phyloP scores from a whole-genome alignment of 768 basidiomycete species.

The Cubamyces sp. region DNA sequence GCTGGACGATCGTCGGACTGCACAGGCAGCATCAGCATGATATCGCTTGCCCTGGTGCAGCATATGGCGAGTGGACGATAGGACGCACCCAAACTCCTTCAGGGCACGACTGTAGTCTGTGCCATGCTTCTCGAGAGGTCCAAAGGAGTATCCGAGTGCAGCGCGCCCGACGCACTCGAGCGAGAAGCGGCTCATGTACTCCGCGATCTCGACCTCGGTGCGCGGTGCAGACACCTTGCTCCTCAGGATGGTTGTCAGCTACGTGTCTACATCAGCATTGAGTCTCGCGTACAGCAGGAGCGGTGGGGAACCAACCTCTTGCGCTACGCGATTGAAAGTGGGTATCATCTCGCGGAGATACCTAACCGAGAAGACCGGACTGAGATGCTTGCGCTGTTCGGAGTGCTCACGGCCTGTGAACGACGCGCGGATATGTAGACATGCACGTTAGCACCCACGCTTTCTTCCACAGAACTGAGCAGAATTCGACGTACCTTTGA shows the following conservation, averaged over 20 bases:
- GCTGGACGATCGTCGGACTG: conserved; percentile 10
- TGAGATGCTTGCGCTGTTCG: conserved; percentile 7
- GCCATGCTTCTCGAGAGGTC: conserved; percentile 13
- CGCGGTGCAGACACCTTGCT: background rate
- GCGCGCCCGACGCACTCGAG: conserved; percentile 19
- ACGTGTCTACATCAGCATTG: background rate
- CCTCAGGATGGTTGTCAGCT: background rate
- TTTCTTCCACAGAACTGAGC: background rate
- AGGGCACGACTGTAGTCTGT: conserved; percentile 19
- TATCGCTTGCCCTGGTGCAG: background rate
- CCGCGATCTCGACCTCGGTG: conserved; percentile 14
- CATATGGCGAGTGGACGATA: background rate
- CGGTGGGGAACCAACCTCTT: background rate
- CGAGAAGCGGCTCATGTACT: conserved; percentile 8
- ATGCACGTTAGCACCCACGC: background rate
- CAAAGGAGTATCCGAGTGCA: conserved; percentile 9
- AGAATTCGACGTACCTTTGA: background rate
- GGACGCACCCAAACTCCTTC: conserved; percentile 14
- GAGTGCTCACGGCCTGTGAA: background rate
- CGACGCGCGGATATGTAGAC: background rate
- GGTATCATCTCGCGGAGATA: conserved; percentile 4
- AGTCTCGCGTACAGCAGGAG: background rate
- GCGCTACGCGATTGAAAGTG: conserved; percentile 1
- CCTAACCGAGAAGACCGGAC: conserved; percentile 10
- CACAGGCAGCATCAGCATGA: too few species aligned